Conservation (phyloP, 2,329 filamentous ascomycete species). For the Aspergillus sp. region DNA sequence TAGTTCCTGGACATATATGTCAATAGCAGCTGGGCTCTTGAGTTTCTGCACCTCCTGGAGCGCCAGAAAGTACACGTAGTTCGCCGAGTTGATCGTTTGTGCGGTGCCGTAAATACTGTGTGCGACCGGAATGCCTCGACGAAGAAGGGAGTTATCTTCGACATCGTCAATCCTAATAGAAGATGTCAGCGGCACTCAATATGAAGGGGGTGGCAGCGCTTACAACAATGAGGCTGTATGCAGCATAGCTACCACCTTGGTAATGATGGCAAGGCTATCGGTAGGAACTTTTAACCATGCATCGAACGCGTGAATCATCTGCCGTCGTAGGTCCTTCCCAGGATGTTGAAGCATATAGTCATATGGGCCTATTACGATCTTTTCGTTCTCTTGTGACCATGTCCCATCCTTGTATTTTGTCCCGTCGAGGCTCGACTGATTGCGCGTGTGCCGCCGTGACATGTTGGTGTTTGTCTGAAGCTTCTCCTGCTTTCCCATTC, state of each 20-base stretch:
- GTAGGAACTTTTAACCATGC: slow-evolving; percentile 49
- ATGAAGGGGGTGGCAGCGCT: slow-evolving; percentile 13
- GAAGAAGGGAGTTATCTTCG: slow-evolving; percentile 54
- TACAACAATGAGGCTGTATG: slow-evolving; percentile 52
- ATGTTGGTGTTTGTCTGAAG: slow-evolving; percentile 31
- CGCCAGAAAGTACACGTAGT: slow-evolving; percentile 54
- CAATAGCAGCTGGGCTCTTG: slow-evolving; percentile 45
- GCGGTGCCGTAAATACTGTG: slow-evolving; percentile 56
- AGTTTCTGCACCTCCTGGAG: slow-evolving; percentile 48
- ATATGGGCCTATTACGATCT: slow-evolving; percentile 50
- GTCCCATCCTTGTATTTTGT: slow-evolving; percentile 44
- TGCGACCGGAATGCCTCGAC: slow-evolving; percentile 53
- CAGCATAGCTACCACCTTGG: slow-evolving; percentile 50
- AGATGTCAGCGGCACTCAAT: background rate
- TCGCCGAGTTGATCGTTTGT: slow-evolving; percentile 58
- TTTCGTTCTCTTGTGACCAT: slow-evolving; percentile 46
- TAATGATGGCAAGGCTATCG: slow-evolving; percentile 47
- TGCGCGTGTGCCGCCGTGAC: slow-evolving; percentile 36
- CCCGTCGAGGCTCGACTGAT: slow-evolving; percentile 44
- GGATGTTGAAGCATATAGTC: slow-evolving; percentile 51
- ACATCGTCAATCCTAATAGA: slow-evolving; percentile 52
- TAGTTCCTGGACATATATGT: slow-evolving; percentile 52
- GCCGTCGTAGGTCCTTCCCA: slow-evolving; percentile 51
- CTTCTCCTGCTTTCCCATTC: slow-evolving; percentile 52
- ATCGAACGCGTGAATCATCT: slow-evolving; percentile 52